A percentile compares a stretch with the other conserved stretches of the same genome.
These are phyloP conservation scores for Torrubiella hemipterigena DNA, from an alignment of 2,329 filamentous ascomycete species.

Conservation along the genomic window DNA sequence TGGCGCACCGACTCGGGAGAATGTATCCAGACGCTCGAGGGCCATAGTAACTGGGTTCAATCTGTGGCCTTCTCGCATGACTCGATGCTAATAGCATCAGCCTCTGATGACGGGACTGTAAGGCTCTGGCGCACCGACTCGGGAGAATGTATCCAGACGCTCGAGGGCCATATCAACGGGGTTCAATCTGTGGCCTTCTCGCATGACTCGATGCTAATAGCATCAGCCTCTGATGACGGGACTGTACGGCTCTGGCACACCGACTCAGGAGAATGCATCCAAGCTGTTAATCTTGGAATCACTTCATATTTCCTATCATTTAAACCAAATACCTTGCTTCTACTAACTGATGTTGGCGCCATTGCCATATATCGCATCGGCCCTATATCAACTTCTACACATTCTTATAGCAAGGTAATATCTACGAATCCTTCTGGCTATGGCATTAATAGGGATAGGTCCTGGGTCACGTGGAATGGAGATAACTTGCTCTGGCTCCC, in stretches of 20 bases:
- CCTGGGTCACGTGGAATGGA: slow-evolving; percentile 1
- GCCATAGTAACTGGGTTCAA: background rate
- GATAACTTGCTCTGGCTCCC: slow-evolving; percentile 4
- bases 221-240: background rate
- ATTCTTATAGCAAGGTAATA: background rate
- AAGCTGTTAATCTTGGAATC: background rate
- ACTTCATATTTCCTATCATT: background rate
- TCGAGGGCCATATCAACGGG: background rate
- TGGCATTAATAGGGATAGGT: background rate
- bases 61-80: background rate
- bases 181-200: slow-evolving; percentile 1
- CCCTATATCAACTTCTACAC: background rate
- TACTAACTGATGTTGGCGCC: background rate
- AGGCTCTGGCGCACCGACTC: background rate
- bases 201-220: background rate
- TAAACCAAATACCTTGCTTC: background rate
- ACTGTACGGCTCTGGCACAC: background rate
- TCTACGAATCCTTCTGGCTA: background rate
- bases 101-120: background rate
- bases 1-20: background rate
- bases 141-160: slow-evolving; percentile 1
- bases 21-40: background rate
- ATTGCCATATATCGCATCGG: background rate
- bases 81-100: background rate
- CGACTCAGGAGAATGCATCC: slow-evolving; percentile 1